Percentiles rank a stretch among this genome's conserved stretches.
Conservation (phyloP, 805 yeast species). For the Candida xiaguanensis region DNA sequence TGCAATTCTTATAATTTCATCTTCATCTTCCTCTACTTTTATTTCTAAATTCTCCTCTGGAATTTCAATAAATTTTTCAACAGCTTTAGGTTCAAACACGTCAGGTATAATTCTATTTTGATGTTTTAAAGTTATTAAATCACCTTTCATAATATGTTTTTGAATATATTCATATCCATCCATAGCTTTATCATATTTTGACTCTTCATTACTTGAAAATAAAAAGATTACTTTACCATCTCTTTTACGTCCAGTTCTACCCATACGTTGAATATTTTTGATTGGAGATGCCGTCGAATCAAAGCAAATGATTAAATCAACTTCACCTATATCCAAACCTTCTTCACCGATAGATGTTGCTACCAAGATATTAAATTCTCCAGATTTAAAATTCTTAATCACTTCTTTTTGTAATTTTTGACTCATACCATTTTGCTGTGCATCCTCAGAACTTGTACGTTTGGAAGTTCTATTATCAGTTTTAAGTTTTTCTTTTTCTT, state of each 20-base stretch:
- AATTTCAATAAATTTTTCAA: slow-evolving; percentile 53
- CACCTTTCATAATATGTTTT: slow-evolving; percentile 53
- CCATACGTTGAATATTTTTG: slow-evolving; percentile 92
- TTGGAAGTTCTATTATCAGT: slow-evolving; percentile 21
- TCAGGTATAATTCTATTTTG: slow-evolving; percentile 71
- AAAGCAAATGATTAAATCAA: slow-evolving; percentile 86
- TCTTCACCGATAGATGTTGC: slow-evolving; percentile 99
- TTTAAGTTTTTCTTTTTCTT: slow-evolving; percentile 59
- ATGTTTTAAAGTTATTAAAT: slow-evolving; percentile 37
- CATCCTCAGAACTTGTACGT: slow-evolving; percentile 67
- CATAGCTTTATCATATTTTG: slow-evolving; percentile 80
- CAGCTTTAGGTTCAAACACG: slow-evolving; percentile 51
- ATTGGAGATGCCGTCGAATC: slow-evolving; percentile 94
- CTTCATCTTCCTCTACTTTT: slow-evolving; percentile 55
- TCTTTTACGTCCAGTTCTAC: slow-evolving; percentile 94
- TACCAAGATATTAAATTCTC: slow-evolving; percentile 73
- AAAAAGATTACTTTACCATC: slow-evolving; percentile 78
- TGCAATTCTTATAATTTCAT: slow-evolving; percentile 65
- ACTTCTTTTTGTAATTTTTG: slow-evolving; percentile 84
- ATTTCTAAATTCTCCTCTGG: slow-evolving; percentile 67
- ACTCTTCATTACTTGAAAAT: slow-evolving; percentile 72
- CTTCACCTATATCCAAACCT: slow-evolving; percentile 98
- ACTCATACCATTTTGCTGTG: slow-evolving; percentile 81
- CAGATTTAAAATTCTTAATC: slow-evolving; percentile 68
- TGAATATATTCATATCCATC: slow-evolving; percentile 79